Conservation (phyloP, 2,329 filamentous ascomycete genomes). For the Sporothrix pallida region DNA sequence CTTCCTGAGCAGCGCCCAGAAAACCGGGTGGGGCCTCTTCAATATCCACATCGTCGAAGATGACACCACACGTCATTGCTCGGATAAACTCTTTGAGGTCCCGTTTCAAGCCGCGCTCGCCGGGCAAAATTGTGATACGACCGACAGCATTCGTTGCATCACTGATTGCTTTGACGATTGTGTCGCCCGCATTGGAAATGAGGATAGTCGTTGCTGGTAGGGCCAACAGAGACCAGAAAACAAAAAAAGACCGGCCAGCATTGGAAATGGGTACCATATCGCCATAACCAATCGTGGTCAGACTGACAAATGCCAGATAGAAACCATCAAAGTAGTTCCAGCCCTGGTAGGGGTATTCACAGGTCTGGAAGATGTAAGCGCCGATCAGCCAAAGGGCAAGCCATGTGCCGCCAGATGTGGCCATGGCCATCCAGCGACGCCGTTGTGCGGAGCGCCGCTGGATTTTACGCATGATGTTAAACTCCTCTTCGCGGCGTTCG, state of each 20-base stretch:
- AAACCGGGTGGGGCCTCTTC: constrained; percentile 52
- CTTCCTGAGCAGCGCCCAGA: constrained; percentile 47
- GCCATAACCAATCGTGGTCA: constrained; percentile 88
- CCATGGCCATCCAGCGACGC: constrained; percentile 76
- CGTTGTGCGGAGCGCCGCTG: constrained; percentile 68
- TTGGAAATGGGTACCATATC: constrained; percentile 79
- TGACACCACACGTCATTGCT: constrained; percentile 51
- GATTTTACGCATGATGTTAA: constrained; percentile 80
- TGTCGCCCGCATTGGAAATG: constrained; percentile 83
- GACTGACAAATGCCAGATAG: constrained; percentile 84
- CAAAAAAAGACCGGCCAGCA: constrained; percentile 81
- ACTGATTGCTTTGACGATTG: constrained; percentile 69
- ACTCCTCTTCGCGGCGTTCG: constrained; percentile 71
- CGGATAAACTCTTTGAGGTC: constrained; percentile 54
- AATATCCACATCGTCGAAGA: constrained; percentile 47
- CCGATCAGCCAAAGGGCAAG: constrained; percentile 79
- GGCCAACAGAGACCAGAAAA: constrained; percentile 89
- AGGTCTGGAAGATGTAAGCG: constrained; percentile 71
- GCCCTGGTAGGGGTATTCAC: constrained; percentile 58
- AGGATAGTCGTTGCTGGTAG: constrained; percentile 88
- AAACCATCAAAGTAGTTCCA: constrained; percentile 81
- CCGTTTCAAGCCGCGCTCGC: constrained; percentile 56
- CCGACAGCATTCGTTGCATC: constrained; percentile 63
- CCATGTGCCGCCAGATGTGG: constrained; percentile 71
- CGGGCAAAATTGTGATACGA: constrained; percentile 65